Evolutionary conservation across 2,329 filamentous ascomycete genomes (phyloP).

Genomic region (Colletotrichum sp.): DNA sequence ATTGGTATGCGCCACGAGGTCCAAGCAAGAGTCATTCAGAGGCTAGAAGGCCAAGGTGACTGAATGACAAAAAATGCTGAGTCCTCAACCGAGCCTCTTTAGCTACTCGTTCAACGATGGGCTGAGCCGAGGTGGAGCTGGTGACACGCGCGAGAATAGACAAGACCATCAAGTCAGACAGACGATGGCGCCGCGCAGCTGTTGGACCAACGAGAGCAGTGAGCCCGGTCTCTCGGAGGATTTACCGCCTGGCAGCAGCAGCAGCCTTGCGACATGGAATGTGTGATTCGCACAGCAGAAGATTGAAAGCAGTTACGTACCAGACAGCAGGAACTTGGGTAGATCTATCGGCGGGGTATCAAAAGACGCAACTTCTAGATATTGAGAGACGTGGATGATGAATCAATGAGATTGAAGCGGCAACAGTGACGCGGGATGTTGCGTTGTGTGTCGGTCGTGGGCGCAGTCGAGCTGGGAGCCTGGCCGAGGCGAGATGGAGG

Average conservation of each 20-base stretch:
- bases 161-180: not conserved
- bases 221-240: not conserved
- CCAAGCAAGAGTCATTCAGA: conserved; percentile 9
- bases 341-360: conserved; percentile 19
- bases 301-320: conserved; percentile 14
- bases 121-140: not conserved
- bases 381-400: not conserved
- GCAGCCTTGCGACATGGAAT: conserved; percentile 5
- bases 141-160: not conserved
- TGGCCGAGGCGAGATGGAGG: not conserved
- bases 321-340: not conserved
- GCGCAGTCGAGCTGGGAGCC: not conserved
- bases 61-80: conserved; percentile 22
- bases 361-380: conserved; percentile 9
- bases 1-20: conserved; percentile 10
- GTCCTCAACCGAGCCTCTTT: not conserved
- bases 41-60: conserved; percentile 13
- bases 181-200: not conserved
- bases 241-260: conserved; percentile 8
- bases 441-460: not conserved
- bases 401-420: not conserved
- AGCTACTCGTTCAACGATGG: not conserved
- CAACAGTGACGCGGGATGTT: not conserved
- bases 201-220: not conserved
- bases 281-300: conserved; percentile 5